Percentiles rank a stretch among this genome's conserved stretches.
Evolutionary conservation across 2,329 filamentous ascomycete genomes (phyloP).

Genomic region (Apiospora saccharicola): DNA sequence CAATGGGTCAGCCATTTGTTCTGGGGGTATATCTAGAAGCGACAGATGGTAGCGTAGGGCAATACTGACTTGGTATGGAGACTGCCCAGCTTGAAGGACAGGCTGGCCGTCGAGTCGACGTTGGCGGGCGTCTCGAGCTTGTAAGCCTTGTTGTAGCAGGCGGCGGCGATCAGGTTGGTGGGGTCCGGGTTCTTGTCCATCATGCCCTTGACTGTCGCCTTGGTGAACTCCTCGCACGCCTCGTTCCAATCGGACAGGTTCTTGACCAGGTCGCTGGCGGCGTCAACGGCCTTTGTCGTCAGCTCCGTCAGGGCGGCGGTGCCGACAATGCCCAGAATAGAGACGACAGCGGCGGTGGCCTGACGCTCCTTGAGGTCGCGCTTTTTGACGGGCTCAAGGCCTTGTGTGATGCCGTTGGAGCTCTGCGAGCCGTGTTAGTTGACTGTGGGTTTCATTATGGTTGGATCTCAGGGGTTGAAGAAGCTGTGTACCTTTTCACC

Average conservation of each 20-base stretch:
- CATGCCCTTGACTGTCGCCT: conserved; percentile 21
- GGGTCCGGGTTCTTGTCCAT: background rate
- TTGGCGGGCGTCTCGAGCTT: conserved; percentile 2
- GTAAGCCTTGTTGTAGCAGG: conserved; percentile 15
- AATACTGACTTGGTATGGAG: conserved; percentile 1
- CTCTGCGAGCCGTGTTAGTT: background rate
- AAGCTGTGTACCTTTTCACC: background rate
- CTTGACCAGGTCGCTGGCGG: background rate
- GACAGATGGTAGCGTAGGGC: too few species aligned
- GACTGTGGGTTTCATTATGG: too few species aligned
- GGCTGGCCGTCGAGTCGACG: background rate
- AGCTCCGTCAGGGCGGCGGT: background rate
- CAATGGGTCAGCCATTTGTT: background rate
- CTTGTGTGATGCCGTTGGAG: background rate
- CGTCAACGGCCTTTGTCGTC: background rate
- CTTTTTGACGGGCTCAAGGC: conserved; percentile 1
- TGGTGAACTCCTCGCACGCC: conserved; percentile 21
- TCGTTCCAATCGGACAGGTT: background rate
- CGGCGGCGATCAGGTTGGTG: background rate
- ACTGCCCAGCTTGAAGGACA: background rate
- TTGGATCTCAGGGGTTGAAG: background rate
- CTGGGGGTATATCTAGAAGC: too few species aligned
- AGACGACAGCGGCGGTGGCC: background rate
- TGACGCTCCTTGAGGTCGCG: background rate
- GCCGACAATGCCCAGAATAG: background rate